A percentile compares a stretch with the other conserved stretches of the same genome.
Conservation (phyloP, 345 rosid species). For the Microthlaspi erraticum region DNA sequence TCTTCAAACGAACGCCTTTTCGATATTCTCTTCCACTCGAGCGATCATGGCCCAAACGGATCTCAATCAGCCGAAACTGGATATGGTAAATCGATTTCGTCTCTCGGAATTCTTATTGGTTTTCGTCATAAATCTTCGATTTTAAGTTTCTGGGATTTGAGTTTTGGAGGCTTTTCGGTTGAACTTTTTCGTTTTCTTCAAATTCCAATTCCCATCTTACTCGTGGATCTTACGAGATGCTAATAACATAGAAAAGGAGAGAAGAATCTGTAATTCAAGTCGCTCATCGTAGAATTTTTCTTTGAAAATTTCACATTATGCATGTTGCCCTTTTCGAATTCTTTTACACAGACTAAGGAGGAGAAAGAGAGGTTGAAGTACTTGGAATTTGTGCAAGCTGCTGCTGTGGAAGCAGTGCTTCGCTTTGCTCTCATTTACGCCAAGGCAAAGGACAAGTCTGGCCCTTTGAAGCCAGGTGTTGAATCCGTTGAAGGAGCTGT, state of each 20-base stretch:
- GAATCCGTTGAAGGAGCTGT: slow-evolving; percentile 86
- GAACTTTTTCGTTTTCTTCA: neutral
- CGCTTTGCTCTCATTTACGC: slow-evolving; percentile 62
- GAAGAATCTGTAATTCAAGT: neutral
- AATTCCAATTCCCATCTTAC: neutral
- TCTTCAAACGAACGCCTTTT: slow-evolving; percentile 1
- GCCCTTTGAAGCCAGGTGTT: slow-evolving; percentile 82
- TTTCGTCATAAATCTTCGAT: neutral
- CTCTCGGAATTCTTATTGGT: neutral
- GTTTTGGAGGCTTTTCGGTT: neutral
- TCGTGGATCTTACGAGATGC: neutral
- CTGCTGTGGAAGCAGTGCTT: slow-evolving; percentile 59
- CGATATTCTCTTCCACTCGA: neutral
- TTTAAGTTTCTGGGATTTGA: neutral
- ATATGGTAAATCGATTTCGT: slow-evolving; percentile 35
- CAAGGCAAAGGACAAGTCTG: slow-evolving; percentile 76
- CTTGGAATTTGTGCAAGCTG: slow-evolving; percentile 81
- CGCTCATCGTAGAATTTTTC: neutral
- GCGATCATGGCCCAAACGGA: slow-evolving; percentile 46
- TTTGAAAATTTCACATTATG: neutral
- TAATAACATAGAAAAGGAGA: neutral
- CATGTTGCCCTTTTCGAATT: neutral
- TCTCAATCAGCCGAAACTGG: slow-evolving; percentile 38
- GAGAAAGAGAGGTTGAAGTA: slow-evolving; percentile 68
- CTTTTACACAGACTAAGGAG: slow-evolving; percentile 40